phyloP scores from a whole-genome alignment of 495 filamentous ascomycete species.

The Hyphodiscus hymeniophilus region DNA sequence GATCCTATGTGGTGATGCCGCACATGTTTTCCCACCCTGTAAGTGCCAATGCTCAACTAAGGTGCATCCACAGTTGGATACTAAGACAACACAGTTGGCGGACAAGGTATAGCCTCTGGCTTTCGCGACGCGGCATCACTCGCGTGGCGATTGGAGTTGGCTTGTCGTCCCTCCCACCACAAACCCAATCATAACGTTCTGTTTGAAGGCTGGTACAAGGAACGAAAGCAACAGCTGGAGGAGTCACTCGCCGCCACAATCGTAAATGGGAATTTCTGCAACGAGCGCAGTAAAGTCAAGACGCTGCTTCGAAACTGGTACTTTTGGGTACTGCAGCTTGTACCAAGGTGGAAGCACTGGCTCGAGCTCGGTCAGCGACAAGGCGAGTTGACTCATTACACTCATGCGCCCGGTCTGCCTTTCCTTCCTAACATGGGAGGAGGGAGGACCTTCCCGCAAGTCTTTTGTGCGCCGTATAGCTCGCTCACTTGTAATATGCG shows the following conservation, averaged over 20 bases:
- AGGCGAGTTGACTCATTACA: slow-evolving; percentile 24
- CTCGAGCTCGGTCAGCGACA: slow-evolving; percentile 25
- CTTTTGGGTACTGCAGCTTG: slow-evolving; percentile 23
- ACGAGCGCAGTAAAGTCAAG: slow-evolving; percentile 21
- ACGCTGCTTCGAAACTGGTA: slow-evolving; percentile 29
- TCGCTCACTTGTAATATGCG: neutral
- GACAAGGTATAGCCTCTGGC: slow-evolving; percentile 43
- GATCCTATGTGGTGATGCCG: slow-evolving; percentile 42
- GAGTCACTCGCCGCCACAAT: slow-evolving; percentile 28
- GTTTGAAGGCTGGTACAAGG: slow-evolving; percentile 28
- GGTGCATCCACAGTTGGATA: neutral
- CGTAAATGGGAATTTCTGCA: slow-evolving; percentile 29
- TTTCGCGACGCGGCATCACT: slow-evolving; percentile 30
- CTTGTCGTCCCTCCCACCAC: neutral
- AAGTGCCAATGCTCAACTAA: neutral
- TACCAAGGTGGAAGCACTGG: slow-evolving; percentile 19
- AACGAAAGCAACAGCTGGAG: slow-evolving; percentile 34
- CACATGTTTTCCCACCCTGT: slow-evolving; percentile 48
- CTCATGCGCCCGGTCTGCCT: slow-evolving; percentile 23
- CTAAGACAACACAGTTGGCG: too few relatives aligned
- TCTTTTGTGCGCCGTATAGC: slow-evolving; percentile 11
- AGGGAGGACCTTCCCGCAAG: slow-evolving; percentile 27
- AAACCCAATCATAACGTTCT: slow-evolving; percentile 20
- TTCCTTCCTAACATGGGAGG: slow-evolving; percentile 27
- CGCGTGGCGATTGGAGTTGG: slow-evolving; percentile 35